Percentiles rank a stretch among this genome's conserved stretches.
Evolutionary conservation across 2,329 filamentous ascomycete species (phyloP).

Genomic region (Paradendryphiella salina): DNA sequence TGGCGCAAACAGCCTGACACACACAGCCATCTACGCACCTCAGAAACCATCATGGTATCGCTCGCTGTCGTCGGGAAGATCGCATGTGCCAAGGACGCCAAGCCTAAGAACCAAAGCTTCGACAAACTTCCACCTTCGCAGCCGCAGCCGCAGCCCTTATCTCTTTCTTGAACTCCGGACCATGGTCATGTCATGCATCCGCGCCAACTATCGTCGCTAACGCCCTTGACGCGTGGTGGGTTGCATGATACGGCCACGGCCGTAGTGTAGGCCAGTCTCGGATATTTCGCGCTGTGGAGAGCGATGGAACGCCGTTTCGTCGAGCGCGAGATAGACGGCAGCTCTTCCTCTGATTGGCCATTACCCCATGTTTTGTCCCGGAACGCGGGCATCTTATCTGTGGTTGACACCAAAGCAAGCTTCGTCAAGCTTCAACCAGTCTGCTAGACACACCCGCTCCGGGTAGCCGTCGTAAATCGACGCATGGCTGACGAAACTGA

Average conservation of each 20-base stretch:
- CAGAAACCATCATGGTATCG: not conserved
- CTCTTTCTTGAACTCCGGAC: not conserved
- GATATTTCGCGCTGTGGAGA: not conserved
- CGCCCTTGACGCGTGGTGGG: slow-evolving; percentile 7
- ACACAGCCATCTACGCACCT: not conserved
- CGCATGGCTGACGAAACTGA: slow-evolving; percentile 5
- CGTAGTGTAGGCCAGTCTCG: not conserved
- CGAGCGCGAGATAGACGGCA: slow-evolving; percentile 8
- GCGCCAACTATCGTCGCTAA: not conserved
- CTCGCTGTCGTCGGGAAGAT: not conserved
- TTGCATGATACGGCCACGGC: not conserved
- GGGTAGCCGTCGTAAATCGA: slow-evolving; percentile 12
- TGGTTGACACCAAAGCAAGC: slow-evolving; percentile 15
- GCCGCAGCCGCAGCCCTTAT: not conserved
- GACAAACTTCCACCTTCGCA: not conserved
- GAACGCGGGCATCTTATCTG: slow-evolving; percentile 13
- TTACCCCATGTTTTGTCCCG: slow-evolving; percentile 16
- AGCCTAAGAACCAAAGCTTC: not conserved
- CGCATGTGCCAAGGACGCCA: not conserved
- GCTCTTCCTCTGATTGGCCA: slow-evolving; percentile 6
- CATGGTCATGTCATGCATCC: not conserved
- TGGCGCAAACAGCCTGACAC: not conserved
- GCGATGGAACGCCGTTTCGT: slow-evolving; percentile 10
- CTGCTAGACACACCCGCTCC: slow-evolving; percentile 14
- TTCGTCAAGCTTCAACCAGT: slow-evolving; percentile 18